These are phyloP conservation scores for Kodamaea leandrae DNA, from an alignment of 805 yeast species.

Conservation along the genomic window DNA sequence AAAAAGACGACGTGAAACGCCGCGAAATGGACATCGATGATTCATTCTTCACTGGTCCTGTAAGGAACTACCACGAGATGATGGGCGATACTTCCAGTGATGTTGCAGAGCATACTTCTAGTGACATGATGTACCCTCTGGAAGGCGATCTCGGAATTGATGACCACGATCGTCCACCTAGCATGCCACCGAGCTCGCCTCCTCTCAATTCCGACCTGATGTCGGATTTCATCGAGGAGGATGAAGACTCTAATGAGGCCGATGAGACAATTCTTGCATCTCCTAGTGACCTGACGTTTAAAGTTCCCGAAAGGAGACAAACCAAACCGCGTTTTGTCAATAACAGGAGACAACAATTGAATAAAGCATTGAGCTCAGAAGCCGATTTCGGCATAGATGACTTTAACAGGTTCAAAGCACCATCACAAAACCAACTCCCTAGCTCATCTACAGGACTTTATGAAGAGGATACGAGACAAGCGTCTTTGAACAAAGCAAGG, in stretches of 20 bases:
- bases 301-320: neutral
- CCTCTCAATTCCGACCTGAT: conserved; percentile 7
- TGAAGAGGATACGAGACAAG: conserved; percentile 16
- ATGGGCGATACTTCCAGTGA: conserved; percentile 9
- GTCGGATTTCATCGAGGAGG: conserved; percentile 15
- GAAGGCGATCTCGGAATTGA: neutral
- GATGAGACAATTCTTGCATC: conserved; percentile 5
- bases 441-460: conserved; percentile 26
- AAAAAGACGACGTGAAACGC: conserved; percentile 39
- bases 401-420: conserved; percentile 39
- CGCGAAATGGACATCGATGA: conserved; percentile 20
- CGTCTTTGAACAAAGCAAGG: conserved; percentile 32
- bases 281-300: neutral
- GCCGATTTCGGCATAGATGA: conserved; percentile 52
- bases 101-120: neutral
- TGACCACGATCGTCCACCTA: neutral
- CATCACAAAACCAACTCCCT: conserved; percentile 26
- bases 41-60: conserved; percentile 13
- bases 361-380: conserved; percentile 27
- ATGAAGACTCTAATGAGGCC: conserved; percentile 3
- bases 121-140: neutral
- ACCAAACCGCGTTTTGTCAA: conserved; percentile 8
- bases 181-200: conserved; percentile 11
- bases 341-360: conserved; percentile 2
- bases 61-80: conserved; percentile 6